Conservation (phyloP, 2,329 filamentous ascomycete genomes). For the Metarhizium album region DNA sequence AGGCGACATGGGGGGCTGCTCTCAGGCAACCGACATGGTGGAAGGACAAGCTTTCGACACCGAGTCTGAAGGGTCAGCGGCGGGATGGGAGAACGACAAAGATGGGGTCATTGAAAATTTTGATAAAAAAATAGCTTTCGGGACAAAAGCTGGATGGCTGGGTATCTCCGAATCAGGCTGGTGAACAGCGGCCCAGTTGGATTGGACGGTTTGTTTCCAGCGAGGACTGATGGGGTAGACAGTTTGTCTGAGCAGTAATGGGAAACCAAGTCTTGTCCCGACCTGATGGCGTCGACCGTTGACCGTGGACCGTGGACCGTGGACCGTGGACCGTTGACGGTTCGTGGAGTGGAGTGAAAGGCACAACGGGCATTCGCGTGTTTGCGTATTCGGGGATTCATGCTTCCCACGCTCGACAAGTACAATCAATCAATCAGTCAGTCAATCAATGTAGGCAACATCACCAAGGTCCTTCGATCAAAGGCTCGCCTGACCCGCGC, state of each 20-base stretch:
- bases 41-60: neutral
- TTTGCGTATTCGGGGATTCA: no score
- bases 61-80: slow-evolving; percentile 1
- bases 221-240: neutral
- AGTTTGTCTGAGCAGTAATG: slow-evolving; percentile 3
- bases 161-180: slow-evolving; percentile 7
- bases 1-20: slow-evolving; percentile 1
- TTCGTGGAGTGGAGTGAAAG: neutral
- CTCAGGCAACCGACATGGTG: neutral
- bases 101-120: slow-evolving; percentile 16
- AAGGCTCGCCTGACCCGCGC: neutral
- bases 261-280: slow-evolving; percentile 4
- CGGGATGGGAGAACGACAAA: slow-evolving; percentile 7
- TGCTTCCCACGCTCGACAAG: no score
- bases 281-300: neutral
- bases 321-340: neutral
- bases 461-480: neutral
- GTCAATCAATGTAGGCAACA: neutral
- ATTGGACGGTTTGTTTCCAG: neutral
- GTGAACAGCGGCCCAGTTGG: neutral
- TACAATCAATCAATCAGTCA: no score
- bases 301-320: no score
- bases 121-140: slow-evolving; percentile 18
- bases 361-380: no score
- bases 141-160: slow-evolving; percentile 12